Evolutionary conservation across 2,329 filamentous ascomycete genomes (phyloP).

Genomic region (Proliferodiscus dingleyae): DNA sequence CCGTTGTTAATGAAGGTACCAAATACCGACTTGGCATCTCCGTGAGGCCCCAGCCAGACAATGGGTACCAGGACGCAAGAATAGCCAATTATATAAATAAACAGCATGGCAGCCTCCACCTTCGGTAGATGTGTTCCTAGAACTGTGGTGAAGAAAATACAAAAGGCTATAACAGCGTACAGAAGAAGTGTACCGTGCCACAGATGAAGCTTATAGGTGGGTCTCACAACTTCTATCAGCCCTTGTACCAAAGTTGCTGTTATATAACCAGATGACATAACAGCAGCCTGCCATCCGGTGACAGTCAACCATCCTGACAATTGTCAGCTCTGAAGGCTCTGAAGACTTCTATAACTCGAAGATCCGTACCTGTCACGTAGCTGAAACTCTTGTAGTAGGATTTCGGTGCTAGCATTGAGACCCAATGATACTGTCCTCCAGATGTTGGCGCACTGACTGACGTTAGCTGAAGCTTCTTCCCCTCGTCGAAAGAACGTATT

Average conservation of each 20-base stretch:
- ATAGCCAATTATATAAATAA: slow-evolving; percentile 1
- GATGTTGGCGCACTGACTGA: slow-evolving; percentile 9
- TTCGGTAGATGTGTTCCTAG: neutral
- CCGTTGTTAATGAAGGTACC: neutral
- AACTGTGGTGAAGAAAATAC: neutral
- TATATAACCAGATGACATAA: neutral
- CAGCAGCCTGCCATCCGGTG: neutral
- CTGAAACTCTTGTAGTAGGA: slow-evolving; percentile 3
- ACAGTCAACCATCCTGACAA: slow-evolving; percentile 3
- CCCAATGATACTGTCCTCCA: slow-evolving; percentile 31
- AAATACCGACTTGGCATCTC: neutral
- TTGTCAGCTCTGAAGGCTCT: neutral
- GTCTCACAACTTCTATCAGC: slow-evolving; percentile 29
- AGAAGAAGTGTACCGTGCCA: slow-evolving; percentile 38
- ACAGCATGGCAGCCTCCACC: neutral
- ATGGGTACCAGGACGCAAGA: neutral
- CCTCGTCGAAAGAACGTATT: too few relatives aligned
- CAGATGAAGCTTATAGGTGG: slow-evolving; percentile 29
- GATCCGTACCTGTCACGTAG: slow-evolving; percentile 7
- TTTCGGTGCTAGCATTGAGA: slow-evolving; percentile 7
- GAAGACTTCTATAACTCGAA: neutral
- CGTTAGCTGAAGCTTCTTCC: neutral
- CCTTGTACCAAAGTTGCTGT: slow-evolving; percentile 39
- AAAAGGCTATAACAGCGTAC: neutral
- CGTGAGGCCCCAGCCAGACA: slow-evolving; percentile 2